A percentile compares a stretch with the other conserved stretches of the same genome.
Conservation (phyloP, 345 rosid genomes). For the Citrus inodora region DNA sequence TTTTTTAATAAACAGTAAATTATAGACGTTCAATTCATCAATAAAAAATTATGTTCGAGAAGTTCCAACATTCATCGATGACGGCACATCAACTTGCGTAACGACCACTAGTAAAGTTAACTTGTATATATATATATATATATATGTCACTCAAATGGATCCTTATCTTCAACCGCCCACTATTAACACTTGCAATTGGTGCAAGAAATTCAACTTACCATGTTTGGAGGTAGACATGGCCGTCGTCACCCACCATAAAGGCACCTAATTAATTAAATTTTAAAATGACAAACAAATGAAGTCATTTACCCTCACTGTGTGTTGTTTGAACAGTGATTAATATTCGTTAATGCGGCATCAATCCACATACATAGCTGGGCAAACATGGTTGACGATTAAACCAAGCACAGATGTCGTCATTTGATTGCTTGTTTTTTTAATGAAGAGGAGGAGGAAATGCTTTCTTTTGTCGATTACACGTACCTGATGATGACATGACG, state of each 20-base stretch:
- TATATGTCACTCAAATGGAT: neutral
- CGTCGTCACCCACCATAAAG: neutral
- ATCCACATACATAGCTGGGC: neutral
- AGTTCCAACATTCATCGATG: neutral
- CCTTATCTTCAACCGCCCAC: slow-evolving; percentile 19
- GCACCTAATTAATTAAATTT: too few relatives aligned
- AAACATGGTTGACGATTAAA: neutral
- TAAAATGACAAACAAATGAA: neutral
- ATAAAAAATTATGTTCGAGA: neutral
- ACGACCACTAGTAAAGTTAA: slow-evolving; percentile 4
- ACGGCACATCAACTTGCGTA: slow-evolving; percentile 3
- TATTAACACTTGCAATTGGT: neutral
- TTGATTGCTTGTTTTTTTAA: neutral
- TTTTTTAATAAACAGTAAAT: neutral
- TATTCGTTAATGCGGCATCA: neutral
- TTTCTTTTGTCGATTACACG: neutral
- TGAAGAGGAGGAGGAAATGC: too few relatives aligned
- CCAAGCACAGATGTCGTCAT: slow-evolving; percentile 7
- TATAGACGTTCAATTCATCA: neutral
- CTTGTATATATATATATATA: neutral
- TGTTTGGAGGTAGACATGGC: neutral
- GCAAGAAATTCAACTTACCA: neutral
- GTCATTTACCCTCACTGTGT: neutral
- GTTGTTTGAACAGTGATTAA: neutral
- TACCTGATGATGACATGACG: neutral